Base-by-base conservation (phyloP, 345 rosid genomes). In the Gossypium herbaceum region DNA sequence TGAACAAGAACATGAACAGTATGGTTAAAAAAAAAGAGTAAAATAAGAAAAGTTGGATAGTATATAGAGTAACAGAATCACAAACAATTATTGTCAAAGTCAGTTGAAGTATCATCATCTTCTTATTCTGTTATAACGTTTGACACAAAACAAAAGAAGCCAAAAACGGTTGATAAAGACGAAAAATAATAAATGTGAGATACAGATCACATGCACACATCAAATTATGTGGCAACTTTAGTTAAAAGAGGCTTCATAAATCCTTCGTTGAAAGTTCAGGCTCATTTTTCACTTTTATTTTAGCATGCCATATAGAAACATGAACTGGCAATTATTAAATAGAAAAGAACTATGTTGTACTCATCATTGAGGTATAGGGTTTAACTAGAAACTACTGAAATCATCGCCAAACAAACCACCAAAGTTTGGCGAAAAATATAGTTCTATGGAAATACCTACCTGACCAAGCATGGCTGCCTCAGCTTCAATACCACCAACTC, bases 381-480 rank as follows among this genome's bases (percentile, higher is more conserved):
- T 60, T 60, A 60, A 59, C 57, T 17, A 59, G 20, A 17, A 9
- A 47, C 58, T 15, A 25, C 9, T 24, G 1, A 68, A 29, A 60
- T 41, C 51, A 17, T 25, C 58, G 15, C 8, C 20, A 29, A n/a
- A 7, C 10, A 71, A 19, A 15, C 16, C 44, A 44, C 24, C 9
- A 52, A 12, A 12, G 8, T 47, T 48, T 8, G 22, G 50, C 17
- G 45, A n/a, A 39, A 34, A 57, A 7, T 55, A 45, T 24, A 50
- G 17, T 25, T 70, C 20, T 57, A 79, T 39, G 12, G 19, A 44
- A 76, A 45, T 19, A 73, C 51, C 54, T 85, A 93, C 98, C 98
- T 95, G 99, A 75, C 99, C 99, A 81, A 95, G 98, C 98, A 95
- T 95, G 77, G 96, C 84, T 61, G 99, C 97, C 84, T 95, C 98